A percentile compares a stretch with the other conserved stretches of the same genome.
phyloP scores from a whole-genome alignment of 1,284 basidiomycete genomes.

The Rhodotorula sp. region DNA sequence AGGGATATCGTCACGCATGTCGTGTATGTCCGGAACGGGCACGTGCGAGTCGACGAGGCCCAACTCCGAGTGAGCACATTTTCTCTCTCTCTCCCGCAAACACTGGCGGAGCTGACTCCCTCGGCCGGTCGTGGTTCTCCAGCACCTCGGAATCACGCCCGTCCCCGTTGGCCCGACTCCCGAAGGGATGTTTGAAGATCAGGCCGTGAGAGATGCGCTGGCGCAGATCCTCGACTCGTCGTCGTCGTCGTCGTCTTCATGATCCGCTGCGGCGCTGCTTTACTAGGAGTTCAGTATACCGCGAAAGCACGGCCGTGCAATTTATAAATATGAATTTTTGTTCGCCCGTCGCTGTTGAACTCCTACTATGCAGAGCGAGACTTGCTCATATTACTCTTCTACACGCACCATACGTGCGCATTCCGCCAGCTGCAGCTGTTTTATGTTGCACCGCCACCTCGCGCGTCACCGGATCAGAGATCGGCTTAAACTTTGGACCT shows the following conservation, averaged over 20 bases:
- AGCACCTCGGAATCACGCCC: constrained; percentile 21
- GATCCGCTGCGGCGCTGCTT: not conserved
- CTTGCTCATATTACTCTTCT: too few relatives aligned
- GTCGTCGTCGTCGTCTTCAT: not conserved
- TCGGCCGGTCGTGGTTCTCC: not conserved
- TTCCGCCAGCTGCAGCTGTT: too few relatives aligned
- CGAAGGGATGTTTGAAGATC: constrained; percentile 25
- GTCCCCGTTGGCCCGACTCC: not conserved
- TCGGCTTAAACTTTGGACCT: too few relatives aligned
- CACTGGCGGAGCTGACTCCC: too few relatives aligned
- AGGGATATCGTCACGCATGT: constrained; percentile 68
- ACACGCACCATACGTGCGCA: too few relatives aligned
- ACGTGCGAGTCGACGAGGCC: constrained; percentile 62
- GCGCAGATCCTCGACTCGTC: constrained; percentile 12
- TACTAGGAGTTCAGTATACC: too few relatives aligned
- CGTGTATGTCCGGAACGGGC: constrained; percentile 67
- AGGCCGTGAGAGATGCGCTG: constrained; percentile 21
- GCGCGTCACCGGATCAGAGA: too few relatives aligned
- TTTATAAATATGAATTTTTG: too few relatives aligned
- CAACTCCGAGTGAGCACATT: constrained; percentile 61
- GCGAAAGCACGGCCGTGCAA: too few relatives aligned
- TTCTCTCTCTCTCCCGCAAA: too few relatives aligned
- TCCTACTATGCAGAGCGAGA: too few relatives aligned
- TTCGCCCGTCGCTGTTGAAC: too few relatives aligned
- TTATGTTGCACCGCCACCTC: not conserved